Conservation (phyloP, 768 basidiomycete species). For the Leccinum barrowsii region DNA sequence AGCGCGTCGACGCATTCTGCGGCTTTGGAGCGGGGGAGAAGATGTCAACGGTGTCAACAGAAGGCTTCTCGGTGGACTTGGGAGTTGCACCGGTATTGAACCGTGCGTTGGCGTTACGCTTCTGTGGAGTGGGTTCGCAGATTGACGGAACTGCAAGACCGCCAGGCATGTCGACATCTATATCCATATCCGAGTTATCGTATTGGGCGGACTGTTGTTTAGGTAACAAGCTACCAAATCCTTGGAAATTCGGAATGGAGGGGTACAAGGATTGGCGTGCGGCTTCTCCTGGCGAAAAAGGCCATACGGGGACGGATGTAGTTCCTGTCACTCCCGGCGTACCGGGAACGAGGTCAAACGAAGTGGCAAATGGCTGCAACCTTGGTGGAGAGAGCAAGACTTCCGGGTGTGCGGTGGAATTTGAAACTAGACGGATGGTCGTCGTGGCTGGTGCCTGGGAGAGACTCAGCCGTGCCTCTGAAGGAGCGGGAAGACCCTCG, state of each 20-base stretch:
- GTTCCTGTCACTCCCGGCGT: constrained; percentile 40
- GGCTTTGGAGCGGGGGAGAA: constrained; percentile 38
- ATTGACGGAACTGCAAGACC: constrained; percentile 20
- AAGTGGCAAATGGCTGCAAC: constrained; percentile 61
- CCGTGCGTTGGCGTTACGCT: constrained; percentile 1
- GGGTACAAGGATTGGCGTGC: constrained; percentile 37
- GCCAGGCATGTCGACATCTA: constrained; percentile 37
- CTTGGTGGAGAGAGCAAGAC: constrained; percentile 49
- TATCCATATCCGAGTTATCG: constrained; percentile 32
- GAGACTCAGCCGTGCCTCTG: constrained; percentile 58
- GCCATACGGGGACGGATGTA: constrained; percentile 35
- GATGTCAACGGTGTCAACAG: constrained; percentile 32
- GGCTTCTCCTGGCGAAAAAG: constrained; percentile 34
- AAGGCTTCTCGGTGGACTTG: constrained; percentile 31
- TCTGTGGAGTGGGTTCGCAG: constrained; percentile 22
- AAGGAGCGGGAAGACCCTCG: constrained; percentile 58
- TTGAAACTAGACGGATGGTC: constrained; percentile 46
- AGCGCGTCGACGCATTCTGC: constrained; percentile 14
- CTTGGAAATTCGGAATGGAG: constrained; percentile 33
- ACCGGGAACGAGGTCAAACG: constrained; percentile 63
- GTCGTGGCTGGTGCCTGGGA: constrained; percentile 45
- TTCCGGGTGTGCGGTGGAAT: constrained; percentile 19
- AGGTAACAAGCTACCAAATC: constrained; percentile 26
- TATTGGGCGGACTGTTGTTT: constrained; percentile 19
- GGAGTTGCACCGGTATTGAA: constrained; percentile 25